phyloP scores from a whole-genome alignment of 2,329 filamentous ascomycete species.

The Monilinia laxa region DNA sequence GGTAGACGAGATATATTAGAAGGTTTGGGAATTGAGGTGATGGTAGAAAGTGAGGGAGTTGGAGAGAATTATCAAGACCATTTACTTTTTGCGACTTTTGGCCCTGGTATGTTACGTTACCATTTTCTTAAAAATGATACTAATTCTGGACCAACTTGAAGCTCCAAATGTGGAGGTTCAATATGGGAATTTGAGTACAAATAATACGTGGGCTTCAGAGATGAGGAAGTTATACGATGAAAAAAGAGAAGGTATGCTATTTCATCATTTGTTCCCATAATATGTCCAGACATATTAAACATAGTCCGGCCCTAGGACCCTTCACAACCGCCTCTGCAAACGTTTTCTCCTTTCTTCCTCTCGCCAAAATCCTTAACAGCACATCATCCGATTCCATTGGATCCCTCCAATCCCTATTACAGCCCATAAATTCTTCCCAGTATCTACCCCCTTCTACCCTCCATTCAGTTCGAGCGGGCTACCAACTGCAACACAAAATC shows the following conservation, averaged over 20 bases:
- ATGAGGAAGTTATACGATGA: conserved; percentile 17
- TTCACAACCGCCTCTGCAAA: conserved; percentile 20
- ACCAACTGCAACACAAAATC: conserved; percentile 12
- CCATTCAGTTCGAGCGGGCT: background rate
- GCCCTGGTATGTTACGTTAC: background rate
- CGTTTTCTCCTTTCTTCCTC: conserved; percentile 7
- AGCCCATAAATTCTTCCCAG: conserved; percentile 1
- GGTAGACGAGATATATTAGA: conserved; percentile 47
- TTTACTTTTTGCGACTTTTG: background rate
- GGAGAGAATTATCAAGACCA: conserved; percentile 53
- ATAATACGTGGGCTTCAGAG: conserved; percentile 21
- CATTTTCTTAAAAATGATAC: background rate
- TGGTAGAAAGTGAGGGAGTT: conserved; percentile 50
- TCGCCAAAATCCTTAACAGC: conserved; percentile 9
- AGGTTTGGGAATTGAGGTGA: conserved; percentile 44
- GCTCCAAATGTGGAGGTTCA: conserved; percentile 10
- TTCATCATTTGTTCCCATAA: background rate
- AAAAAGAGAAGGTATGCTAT: conserved; percentile 10
- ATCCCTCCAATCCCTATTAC: background rate
- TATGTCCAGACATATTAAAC: background rate
- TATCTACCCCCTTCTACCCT: conserved; percentile 17
- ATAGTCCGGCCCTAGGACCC: background rate
- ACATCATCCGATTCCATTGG: background rate
- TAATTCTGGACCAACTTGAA: background rate
- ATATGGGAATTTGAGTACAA: conserved; percentile 19